Base-by-base conservation (phyloP, 306 rosid genomes). In the Amphicarpaea edgeworthii region DNA sequence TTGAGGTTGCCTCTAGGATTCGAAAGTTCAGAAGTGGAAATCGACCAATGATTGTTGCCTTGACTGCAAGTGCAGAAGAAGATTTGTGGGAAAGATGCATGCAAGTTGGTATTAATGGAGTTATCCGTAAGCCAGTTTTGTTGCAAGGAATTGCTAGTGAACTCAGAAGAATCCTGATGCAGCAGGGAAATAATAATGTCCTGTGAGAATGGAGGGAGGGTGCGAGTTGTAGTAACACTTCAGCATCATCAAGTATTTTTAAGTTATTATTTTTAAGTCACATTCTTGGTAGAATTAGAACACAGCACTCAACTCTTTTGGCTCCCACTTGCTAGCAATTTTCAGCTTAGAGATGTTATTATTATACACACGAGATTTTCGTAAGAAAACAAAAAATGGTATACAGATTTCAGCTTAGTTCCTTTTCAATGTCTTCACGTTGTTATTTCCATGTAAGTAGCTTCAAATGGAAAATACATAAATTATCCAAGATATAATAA, bases 41-140 rank as follows among this genome's bases (percentile, higher is more conserved):
- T 75, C 81, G 98, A 90, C 98, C 98, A 3, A 61, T 96, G 67
- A 96, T 96, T 53, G 77, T 96, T 42, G 99, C 87, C 2, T 64
- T 92, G 77, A 88, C 96, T 0, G 87, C 97, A 4, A 84, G 83
- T 47, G 87, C 87, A 0, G 98, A 90, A 53, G 99, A 90, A 57
- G 92, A 89, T 55, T 70, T 95, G 85, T 86, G 96, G 98, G 98
- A 90, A 28, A 86, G 83, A 72, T 96, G 99, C 53, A 83, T 76
- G 88, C 91, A 90, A 82, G 84, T 73, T 8, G 99, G 98, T 21
- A 90, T 96, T 42, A 89, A 89, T 15, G 99, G 99, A 49, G 79
- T 93, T 51, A 81, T 96, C 77, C 83, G 90, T 30, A 96, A 93
- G 73, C 99, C 99, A 4, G 88, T 87, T 67, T 82, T 90, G 86